These are phyloP conservation scores for Prunus kanzakura DNA, from an alignment of 306 rosid species.

Conservation along the genomic window DNA sequence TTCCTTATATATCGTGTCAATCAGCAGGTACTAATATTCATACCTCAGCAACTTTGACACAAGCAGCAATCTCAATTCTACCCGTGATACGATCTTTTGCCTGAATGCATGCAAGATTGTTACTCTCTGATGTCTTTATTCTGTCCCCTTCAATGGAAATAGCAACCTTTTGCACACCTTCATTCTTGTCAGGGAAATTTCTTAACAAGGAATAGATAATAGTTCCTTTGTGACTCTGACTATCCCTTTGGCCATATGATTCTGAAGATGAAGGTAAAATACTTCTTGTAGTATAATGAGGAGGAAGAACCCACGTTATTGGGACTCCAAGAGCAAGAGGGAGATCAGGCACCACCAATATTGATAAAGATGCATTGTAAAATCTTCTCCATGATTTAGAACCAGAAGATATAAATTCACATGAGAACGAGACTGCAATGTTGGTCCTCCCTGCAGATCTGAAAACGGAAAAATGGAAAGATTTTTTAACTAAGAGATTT, in stretches of 20 bases:
- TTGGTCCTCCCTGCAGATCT: conserved; percentile 89
- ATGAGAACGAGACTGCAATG: conserved; percentile 63
- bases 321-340: conserved; percentile 89
- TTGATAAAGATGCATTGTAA: conserved; percentile 67
- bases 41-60: conserved; percentile 86
- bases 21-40: conserved; percentile 21
- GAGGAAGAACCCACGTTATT: conserved; percentile 93
- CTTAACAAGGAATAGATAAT: conserved; percentile 64
- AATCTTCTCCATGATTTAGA: conserved; percentile 40
- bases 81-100: conserved; percentile 79
- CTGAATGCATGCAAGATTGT: conserved; percentile 80
- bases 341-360: conserved; percentile 76
- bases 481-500: not conserved
- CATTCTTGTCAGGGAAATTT: conserved; percentile 46
- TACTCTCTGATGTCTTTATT: conserved; percentile 68
- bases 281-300: conserved; percentile 66
- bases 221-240: conserved; percentile 58
- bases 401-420: conserved; percentile 56
- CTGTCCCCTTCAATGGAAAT: conserved; percentile 71
- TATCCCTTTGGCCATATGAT: conserved; percentile 46
- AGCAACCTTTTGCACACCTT: conserved; percentile 53
- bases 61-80: conserved; percentile 83
- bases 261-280: conserved; percentile 67
- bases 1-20: not conserved
- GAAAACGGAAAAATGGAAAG: conserved; percentile 6